Conservation (phyloP, 768 basidiomycete species). For the Pleurotus pulmonarius region DNA sequence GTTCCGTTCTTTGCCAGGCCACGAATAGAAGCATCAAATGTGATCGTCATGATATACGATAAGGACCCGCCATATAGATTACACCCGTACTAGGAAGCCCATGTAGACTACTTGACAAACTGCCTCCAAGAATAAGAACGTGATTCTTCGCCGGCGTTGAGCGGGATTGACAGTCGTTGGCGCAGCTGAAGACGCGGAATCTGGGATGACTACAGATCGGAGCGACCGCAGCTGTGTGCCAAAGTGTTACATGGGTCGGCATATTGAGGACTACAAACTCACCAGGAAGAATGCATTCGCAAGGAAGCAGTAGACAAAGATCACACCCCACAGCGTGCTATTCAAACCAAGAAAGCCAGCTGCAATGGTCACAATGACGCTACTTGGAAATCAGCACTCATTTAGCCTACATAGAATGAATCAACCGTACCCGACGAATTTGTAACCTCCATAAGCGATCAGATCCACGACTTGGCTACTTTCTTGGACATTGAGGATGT, state of each 20-base stretch:
- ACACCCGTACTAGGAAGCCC: conserved; percentile 69
- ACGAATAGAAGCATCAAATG: no score
- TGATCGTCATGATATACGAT: no score
- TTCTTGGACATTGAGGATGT: conserved; percentile 84
- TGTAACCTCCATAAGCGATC: conserved; percentile 93
- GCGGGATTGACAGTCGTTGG: conserved; percentile 65
- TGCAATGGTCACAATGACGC: conserved; percentile 81
- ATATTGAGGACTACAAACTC: conserved; percentile 19
- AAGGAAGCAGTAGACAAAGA: conserved; percentile 83
- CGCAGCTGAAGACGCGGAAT: conserved; percentile 45
- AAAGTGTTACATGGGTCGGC: neutral
- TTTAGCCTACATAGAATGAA: neutral
- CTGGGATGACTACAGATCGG: conserved; percentile 87
- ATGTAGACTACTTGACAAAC: conserved; percentile 82
- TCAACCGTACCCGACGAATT: conserved; percentile 83
- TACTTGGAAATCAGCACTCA: conserved; percentile 22
- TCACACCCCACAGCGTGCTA: conserved; percentile 57
- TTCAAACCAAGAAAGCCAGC: conserved; percentile 63
- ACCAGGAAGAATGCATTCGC: conserved; percentile 95
- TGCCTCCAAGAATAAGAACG: conserved; percentile 86
- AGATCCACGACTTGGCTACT: conserved; percentile 72
- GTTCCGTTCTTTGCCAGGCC: no score
- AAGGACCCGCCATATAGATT: neutral
- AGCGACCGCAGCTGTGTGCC: conserved; percentile 80
- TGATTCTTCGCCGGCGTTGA: conserved; percentile 79